These are phyloP conservation scores for Hagleromyces aurorensis DNA, from an alignment of 805 yeast species.

Conservation along the genomic window DNA sequence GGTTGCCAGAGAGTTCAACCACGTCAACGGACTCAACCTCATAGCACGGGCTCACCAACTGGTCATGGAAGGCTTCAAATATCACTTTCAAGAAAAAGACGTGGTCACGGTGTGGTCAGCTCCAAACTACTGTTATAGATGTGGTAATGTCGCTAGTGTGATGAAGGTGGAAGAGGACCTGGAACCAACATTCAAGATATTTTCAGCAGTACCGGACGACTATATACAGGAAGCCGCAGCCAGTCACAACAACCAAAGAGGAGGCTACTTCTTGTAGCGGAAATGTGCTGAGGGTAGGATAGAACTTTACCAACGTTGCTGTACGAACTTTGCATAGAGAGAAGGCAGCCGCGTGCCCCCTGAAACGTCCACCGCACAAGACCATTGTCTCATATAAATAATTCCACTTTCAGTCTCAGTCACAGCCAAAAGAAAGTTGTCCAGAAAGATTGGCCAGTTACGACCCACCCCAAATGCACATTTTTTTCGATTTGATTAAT, in stretches of 20 bases:
- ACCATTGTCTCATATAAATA: no score
- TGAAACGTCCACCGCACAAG: no score
- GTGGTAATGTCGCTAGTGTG: conserved; percentile 97
- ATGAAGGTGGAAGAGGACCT: conserved; percentile 89
- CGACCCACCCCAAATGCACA: no score
- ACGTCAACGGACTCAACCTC: conserved; percentile 78
- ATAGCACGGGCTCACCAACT: conserved; percentile 97
- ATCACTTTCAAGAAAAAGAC: conserved; percentile 91
- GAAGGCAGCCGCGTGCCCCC: conserved; percentile 1
- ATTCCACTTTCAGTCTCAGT: no score
- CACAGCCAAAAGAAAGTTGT: no score
- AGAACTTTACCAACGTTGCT: no score
- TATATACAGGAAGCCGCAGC: conserved; percentile 28
- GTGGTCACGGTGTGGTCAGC: conserved; percentile 99
- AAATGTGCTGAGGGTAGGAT: conserved; percentile 2
- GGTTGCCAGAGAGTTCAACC: conserved; percentile 93
- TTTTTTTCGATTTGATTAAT: no score
- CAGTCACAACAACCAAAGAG: conserved; percentile 26
- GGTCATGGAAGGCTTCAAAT: conserved; percentile 97
- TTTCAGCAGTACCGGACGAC: conserved; percentile 92
- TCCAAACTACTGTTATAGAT: conserved; percentile 93
- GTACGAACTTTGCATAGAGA: not conserved
- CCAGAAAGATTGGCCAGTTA: no score
- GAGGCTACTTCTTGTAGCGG: conserved; percentile 30
- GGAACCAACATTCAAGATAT: conserved; percentile 85